A percentile compares a stretch with the other conserved stretches of the same genome.
These are phyloP conservation scores for Breynia disticha DNA, from an alignment of 441 rosid species.

Conservation along the genomic window DNA sequence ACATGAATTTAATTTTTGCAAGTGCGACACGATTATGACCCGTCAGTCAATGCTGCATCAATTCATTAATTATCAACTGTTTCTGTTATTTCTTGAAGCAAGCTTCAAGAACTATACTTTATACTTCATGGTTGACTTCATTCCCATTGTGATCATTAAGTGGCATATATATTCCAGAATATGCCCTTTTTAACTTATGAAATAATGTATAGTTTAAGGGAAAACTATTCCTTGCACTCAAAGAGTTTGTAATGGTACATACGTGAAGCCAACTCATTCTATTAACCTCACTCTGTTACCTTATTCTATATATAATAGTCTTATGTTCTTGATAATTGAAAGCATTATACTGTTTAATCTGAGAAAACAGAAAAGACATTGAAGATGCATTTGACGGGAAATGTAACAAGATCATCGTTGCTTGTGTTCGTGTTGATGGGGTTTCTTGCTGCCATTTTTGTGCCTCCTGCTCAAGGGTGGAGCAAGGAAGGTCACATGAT, in stretches of 20 bases:
- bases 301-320: slow-evolving; percentile 4
- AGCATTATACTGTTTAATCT: slow-evolving; percentile 1
- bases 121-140: too few species aligned
- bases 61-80: too few species aligned
- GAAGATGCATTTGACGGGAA: slow-evolving; percentile 16
- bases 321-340: background rate
- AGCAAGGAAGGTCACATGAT: slow-evolving; percentile 90
- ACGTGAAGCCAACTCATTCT: slow-evolving; percentile 3
- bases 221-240: slow-evolving; percentile 39
- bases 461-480: slow-evolving; percentile 51
- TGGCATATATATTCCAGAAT: too few species aligned
- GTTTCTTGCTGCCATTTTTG: slow-evolving; percentile 23
- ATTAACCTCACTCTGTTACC: background rate
- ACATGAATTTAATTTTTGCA: too few species aligned
- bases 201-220: background rate
- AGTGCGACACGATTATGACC: too few species aligned
- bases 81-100: too few species aligned
- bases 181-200: too few species aligned
- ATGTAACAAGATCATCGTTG: slow-evolving; percentile 12
- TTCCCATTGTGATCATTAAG: too few species aligned
- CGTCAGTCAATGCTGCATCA: too few species aligned
- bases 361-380: background rate
- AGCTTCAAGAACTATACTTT: too few species aligned
- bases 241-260: slow-evolving; percentile 15
- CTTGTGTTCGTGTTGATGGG: slow-evolving; percentile 20